Conservation (phyloP, 2,329 filamentous ascomycete species). For the Fusarium sp. region DNA sequence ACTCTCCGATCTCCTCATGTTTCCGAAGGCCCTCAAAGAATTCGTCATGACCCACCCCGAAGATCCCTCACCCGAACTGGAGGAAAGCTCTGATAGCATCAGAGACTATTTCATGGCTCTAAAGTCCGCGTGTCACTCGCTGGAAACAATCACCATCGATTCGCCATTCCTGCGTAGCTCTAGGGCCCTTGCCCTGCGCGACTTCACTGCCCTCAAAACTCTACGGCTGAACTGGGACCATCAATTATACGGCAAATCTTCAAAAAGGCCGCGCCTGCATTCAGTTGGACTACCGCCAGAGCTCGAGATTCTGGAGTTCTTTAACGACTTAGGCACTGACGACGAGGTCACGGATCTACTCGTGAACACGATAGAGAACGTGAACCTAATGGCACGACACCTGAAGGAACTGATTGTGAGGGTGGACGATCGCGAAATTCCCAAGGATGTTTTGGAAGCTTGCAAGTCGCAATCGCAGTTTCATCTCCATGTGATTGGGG, state of each 20-base stretch:
- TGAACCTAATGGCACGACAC: conserved; percentile 51
- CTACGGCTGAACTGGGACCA: conserved; percentile 61
- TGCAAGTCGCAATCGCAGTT: conserved; percentile 49
- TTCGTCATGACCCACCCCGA: conserved; percentile 61
- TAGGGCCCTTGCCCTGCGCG: conserved; percentile 57
- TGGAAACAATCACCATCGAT: conserved; percentile 60
- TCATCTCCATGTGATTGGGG: conserved; percentile 49
- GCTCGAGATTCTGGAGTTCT: conserved; percentile 59
- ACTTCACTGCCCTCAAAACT: conserved; percentile 55
- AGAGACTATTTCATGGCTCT: conserved; percentile 61
- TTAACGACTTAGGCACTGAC: conserved; percentile 59
- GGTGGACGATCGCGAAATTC: conserved; percentile 49
- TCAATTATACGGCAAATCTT: conserved; percentile 60
- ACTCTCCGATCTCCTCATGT: conserved; percentile 53
- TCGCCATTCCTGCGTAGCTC: conserved; percentile 54
- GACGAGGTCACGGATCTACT: conserved; percentile 61
- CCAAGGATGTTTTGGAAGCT: conserved; percentile 50
- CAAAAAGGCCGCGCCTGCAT: conserved; percentile 58
- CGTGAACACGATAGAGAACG: conserved; percentile 54
- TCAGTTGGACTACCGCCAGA: conserved; percentile 61
- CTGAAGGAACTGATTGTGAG: conserved; percentile 54
- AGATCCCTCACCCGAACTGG: conserved; percentile 55
- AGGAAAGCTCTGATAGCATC: conserved; percentile 61
- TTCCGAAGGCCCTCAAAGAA: conserved; percentile 58
- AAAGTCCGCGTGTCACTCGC: conserved; percentile 53